These are phyloP conservation scores for Neofusicoccum laricinum DNA, from an alignment of 2,329 filamentous ascomycete genomes.

Conservation along the genomic window DNA sequence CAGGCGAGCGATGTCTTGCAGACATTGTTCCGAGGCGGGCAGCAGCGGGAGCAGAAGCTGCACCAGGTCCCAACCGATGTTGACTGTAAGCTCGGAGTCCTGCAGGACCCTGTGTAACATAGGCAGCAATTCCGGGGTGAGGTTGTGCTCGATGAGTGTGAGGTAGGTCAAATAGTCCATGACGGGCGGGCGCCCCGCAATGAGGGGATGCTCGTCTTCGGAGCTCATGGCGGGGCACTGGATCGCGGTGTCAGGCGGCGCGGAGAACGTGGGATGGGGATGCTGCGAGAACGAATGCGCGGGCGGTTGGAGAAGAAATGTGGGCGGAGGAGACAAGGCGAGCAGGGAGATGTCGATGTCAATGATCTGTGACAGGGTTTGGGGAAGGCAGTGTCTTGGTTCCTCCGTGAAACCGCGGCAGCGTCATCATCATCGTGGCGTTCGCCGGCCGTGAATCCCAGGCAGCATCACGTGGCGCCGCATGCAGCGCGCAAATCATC, in stretches of 20 bases:
- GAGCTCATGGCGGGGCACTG: conserved; percentile 5
- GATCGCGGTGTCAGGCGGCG: background rate
- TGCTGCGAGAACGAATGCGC: background rate
- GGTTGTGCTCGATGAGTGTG: conserved; percentile 72
- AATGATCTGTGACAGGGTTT: conserved; percentile 14
- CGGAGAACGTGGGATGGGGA: background rate
- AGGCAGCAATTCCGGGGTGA: conserved; percentile 65
- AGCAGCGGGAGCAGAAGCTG: conserved; percentile 68
- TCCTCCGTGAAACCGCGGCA: background rate
- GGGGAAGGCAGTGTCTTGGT: conserved; percentile 6
- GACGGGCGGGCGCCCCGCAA: conserved; percentile 58
- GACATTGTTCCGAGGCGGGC: conserved; percentile 63
- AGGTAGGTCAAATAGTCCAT: conserved; percentile 74
- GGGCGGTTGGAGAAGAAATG: background rate
- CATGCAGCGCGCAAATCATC: background rate
- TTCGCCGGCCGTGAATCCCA: background rate
- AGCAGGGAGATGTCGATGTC: conserved; percentile 4
- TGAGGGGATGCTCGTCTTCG: conserved; percentile 46
- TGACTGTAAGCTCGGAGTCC: conserved; percentile 65
- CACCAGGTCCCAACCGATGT: conserved; percentile 83
- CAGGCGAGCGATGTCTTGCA: conserved; percentile 70
- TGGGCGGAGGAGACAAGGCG: background rate
- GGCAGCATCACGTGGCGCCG: conserved; percentile 1
- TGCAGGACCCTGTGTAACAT: conserved; percentile 66
- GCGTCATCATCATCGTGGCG: conserved; percentile 12